Conservation (phyloP, 306 rosid species). For the Aeschynomene evenia region DNA sequence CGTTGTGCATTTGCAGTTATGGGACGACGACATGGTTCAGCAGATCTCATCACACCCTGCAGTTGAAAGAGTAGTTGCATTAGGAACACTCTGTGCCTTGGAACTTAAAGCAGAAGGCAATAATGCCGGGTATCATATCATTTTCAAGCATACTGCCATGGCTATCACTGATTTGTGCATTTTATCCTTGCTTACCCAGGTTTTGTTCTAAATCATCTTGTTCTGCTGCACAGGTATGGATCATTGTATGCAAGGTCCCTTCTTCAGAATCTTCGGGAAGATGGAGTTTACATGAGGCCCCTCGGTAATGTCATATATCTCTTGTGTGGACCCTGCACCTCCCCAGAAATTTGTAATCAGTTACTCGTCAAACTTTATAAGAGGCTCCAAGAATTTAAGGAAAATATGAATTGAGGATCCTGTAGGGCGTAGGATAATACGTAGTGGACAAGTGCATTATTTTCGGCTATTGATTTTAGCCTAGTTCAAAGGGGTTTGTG, state of each 20-base stretch:
- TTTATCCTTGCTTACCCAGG: slow-evolving; percentile 1
- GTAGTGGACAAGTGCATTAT: neutral
- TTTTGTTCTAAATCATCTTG: slow-evolving; percentile 14
- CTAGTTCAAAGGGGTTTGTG: neutral
- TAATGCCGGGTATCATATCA: slow-evolving; percentile 76
- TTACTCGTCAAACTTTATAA: slow-evolving; percentile 59
- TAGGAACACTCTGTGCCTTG: slow-evolving; percentile 88
- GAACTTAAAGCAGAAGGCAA: slow-evolving; percentile 79
- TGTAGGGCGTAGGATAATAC: neutral
- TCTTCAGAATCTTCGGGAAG: slow-evolving; percentile 71
- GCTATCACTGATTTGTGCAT: slow-evolving; percentile 12
- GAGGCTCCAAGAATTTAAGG: slow-evolving; percentile 65
- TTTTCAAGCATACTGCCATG: neutral
- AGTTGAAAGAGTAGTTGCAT: slow-evolving; percentile 69
- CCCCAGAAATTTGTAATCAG: slow-evolving; percentile 65
- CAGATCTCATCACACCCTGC: slow-evolving; percentile 71
- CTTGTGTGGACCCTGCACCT: slow-evolving; percentile 90
- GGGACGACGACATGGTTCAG: slow-evolving; percentile 71
- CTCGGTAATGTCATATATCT: slow-evolving; percentile 85
- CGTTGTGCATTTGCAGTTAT: slow-evolving; percentile 55
- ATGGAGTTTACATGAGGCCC: slow-evolving; percentile 79
- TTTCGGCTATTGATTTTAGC: slow-evolving; percentile 17
- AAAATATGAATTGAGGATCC: slow-evolving; percentile 17
- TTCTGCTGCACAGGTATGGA: slow-evolving; percentile 63
- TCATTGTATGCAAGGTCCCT: slow-evolving; percentile 72